Evolutionary conservation across 768 basidiomycete species (phyloP).

Genomic region (Mycena chlorophos): DNA sequence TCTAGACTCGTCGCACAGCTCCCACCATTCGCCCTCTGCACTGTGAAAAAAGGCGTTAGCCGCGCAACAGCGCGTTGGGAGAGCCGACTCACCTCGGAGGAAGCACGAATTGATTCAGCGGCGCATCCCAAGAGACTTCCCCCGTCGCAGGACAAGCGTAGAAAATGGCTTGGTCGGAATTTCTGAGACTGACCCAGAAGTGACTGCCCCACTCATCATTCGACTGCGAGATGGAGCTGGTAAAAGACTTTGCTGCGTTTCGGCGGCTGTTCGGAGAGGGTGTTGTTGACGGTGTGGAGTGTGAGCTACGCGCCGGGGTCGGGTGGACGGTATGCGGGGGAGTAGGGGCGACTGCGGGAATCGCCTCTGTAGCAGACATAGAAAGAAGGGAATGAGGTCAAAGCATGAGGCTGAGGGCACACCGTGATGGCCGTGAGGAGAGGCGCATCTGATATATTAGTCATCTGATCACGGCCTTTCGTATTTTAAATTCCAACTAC

Average conservation of each 20-base stretch:
- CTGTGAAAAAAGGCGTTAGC: constrained; percentile 89
- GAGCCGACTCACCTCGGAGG: constrained; percentile 54
- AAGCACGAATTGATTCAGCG: constrained; percentile 85
- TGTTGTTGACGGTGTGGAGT: constrained; percentile 10
- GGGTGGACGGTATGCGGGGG: background rate
- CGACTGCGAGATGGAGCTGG: constrained; percentile 30
- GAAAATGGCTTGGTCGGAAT: constrained; percentile 80
- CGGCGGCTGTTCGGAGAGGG: constrained; percentile 27
- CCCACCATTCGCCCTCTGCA: constrained; percentile 94
- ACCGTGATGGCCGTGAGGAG: background rate
- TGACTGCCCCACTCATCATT: constrained; percentile 76
- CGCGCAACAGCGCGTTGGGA: constrained; percentile 36
- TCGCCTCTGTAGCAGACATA: background rate
- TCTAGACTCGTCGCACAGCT: constrained; percentile 80
- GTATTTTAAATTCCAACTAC: constrained; percentile 15
- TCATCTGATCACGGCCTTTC: constrained; percentile 1
- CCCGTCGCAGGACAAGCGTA: constrained; percentile 93
- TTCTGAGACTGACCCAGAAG: constrained; percentile 93
- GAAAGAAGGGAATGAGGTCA: background rate
- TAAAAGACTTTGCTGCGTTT: constrained; percentile 24
- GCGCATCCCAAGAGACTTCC: constrained; percentile 91
- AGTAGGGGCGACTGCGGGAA: background rate
- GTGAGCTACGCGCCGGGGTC: background rate
- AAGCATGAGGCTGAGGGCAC: background rate
- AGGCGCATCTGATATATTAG: constrained; percentile 2